Base-by-base conservation (phyloP, 805 yeast genomes). In the Kregervanrija pseudodelftensis region DNA sequence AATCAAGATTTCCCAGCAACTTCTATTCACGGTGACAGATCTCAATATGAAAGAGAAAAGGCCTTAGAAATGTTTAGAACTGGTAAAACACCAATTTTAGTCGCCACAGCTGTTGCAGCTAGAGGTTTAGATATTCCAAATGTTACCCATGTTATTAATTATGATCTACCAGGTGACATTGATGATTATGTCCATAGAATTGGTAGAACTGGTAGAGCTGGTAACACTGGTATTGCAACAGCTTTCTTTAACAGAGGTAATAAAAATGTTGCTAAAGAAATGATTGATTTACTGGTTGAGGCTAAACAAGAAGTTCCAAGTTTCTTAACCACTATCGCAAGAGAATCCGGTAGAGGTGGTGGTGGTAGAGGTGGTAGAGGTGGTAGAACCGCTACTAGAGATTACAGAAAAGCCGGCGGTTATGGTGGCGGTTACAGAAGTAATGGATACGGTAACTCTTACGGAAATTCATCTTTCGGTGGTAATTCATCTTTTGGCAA, bases 181-280 rank as follows among this genome's bases (percentile, higher is more conserved):
- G 99, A 93, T 69, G 99, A 93, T 70, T 93, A 93, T 65, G 99
- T 93, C 48, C 99, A 93, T 76, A 86, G 99, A 76, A 93, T 93
- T 65, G 99, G 99, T 80, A 91, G 99, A 82, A 93, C 99, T 63
- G 99, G 99, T 72, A 93, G 99, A 82, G 99, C 99, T 61, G 99
- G 99, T 79, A 93, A 93, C 74, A 82, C 85, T 51, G 99, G 99
- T 85, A 76, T 86, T 59, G 97, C 99, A 54, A 90, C 97, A 55
- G 95, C 99, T 42, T 93, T 93, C 76, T 87, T 93, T 73, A 93
- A 93, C 84, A 85, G 98, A 73, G 85, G 84, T 66, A 93, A 89
- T 80, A 80, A 77, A 63, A 89, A 89, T 63, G 76, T 95, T 59
- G 91, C 80, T 55, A 86, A 86, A 67, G 96, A 89, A 51, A 72